Conservation (phyloP, 345 rosid genomes). For the Citrus sp. region DNA sequence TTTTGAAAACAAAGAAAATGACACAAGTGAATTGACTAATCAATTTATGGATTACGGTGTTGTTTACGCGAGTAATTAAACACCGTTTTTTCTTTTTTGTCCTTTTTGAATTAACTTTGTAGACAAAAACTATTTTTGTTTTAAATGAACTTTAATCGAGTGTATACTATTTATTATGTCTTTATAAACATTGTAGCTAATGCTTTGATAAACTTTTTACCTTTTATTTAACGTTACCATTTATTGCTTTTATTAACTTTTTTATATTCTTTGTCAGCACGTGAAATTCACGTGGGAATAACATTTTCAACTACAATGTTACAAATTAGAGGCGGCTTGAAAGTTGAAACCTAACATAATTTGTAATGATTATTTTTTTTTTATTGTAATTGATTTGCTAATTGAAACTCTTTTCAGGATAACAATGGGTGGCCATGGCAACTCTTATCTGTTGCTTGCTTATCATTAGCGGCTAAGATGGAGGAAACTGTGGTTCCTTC, state of each 20-base stretch:
- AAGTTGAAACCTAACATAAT: constrained; percentile 19
- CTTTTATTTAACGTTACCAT: not conserved
- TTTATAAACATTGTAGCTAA: not conserved
- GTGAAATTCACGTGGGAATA: constrained; percentile 14
- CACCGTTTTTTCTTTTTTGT: not conserved
- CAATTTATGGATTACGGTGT: not conserved
- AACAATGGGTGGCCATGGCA: constrained; percentile 86
- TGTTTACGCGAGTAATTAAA: not conserved
- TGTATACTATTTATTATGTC: not conserved
- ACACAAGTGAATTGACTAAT: constrained; percentile 11
- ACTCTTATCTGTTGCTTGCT: constrained; percentile 83
- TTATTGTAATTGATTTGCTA: not conserved
- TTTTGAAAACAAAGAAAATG: constrained; percentile 39
- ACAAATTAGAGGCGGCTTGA: not conserved
- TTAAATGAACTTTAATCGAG: too few relatives aligned
- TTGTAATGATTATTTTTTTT: not conserved
- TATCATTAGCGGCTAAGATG: constrained; percentile 97
- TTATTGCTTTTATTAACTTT: not conserved
- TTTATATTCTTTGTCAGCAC: not conserved
- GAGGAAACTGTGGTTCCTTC: constrained; percentile 94
- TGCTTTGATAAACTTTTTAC: not conserved
- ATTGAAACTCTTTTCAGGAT: constrained; percentile 36
- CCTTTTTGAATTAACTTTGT: not conserved
- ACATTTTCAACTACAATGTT: not conserved
- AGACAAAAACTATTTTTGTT: not conserved